Percentiles rank a stretch among this genome's conserved stretches.
These are phyloP conservation scores for Neurospora terricola DNA, from an alignment of 495 filamentous ascomycete genomes.

Conservation along the genomic window DNA sequence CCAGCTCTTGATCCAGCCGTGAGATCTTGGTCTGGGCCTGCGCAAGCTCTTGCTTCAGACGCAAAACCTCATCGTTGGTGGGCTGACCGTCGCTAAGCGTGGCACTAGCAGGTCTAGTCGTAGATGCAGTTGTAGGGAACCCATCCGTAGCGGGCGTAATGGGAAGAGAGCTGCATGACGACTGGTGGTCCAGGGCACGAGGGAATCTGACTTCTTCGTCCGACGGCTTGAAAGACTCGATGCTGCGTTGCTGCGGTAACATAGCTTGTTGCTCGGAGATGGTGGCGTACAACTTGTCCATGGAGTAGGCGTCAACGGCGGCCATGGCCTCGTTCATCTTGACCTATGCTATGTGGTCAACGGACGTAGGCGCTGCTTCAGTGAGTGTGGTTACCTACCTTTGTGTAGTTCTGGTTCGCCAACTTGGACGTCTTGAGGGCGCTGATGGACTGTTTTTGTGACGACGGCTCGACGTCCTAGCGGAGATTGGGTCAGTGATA, in stretches of 20 bases:
- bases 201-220: conserved; percentile 31
- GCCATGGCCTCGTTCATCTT: conserved; percentile 34
- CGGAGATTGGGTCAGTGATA: not conserved
- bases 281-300: conserved; percentile 56
- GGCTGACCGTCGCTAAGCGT: conserved; percentile 20
- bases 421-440: conserved; percentile 38
- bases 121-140: conserved; percentile 34
- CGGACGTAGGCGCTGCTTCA: conserved; percentile 20
- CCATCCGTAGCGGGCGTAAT: conserved; percentile 49
- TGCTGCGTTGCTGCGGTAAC: conserved; percentile 40
- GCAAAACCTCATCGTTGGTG: conserved; percentile 34
- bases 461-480: not conserved
- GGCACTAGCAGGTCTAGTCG: conserved; percentile 36
- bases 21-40: conserved; percentile 72
- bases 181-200: conserved; percentile 33
- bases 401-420: conserved; percentile 36
- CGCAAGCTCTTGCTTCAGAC: conserved; percentile 62
- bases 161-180: conserved; percentile 43
- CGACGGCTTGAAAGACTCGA: conserved; percentile 33
- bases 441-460: conserved; percentile 32
- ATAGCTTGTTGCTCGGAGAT: conserved; percentile 56
- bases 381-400: conserved; percentile 26
- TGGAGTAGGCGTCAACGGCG: conserved; percentile 26
- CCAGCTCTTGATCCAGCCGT: conserved; percentile 73
- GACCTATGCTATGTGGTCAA: conserved; percentile 7